Percentiles rank a stretch among this genome's conserved stretches.
Evolutionary conservation across 73 alveolate genomes (phyloP).

Genomic region (Uronychia setigera): DNA sequence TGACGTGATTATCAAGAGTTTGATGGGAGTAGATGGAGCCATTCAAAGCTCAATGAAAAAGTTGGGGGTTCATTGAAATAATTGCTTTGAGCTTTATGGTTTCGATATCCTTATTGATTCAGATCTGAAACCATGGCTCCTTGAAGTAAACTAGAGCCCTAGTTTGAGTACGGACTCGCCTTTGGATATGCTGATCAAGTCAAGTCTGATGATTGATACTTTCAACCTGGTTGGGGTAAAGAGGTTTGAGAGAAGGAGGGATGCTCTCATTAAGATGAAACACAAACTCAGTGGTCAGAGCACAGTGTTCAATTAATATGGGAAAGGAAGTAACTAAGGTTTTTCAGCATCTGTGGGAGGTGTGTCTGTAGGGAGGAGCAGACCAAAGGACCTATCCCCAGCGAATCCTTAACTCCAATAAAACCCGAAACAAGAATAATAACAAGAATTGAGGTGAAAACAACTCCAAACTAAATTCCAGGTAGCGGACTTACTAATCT

Average conservation of each 20-base stretch:
- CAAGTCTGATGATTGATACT: slow-evolving; percentile 76
- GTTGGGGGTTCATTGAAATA: slow-evolving; percentile 61
- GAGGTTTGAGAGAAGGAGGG: slow-evolving; percentile 61
- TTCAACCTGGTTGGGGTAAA: slow-evolving; percentile 80
- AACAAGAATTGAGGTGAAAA: too few relatives aligned
- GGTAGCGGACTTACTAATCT: too few relatives aligned
- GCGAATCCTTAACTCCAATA: too few relatives aligned
- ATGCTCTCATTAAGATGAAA: slow-evolving; percentile 34
- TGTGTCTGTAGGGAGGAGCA: too few relatives aligned
- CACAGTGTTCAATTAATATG: too few relatives aligned
- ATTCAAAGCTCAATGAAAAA: slow-evolving; percentile 57
- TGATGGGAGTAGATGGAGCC: slow-evolving; percentile 34
- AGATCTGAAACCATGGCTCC: slow-evolving; percentile 88
- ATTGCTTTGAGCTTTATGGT: slow-evolving; percentile 87
- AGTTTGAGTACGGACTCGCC: slow-evolving; percentile 83
- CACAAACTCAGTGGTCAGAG: slow-evolving; percentile 15
- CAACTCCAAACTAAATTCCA: too few relatives aligned
- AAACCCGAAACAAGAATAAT: too few relatives aligned
- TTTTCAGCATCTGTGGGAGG: too few relatives aligned
- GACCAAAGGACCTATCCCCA: too few relatives aligned
- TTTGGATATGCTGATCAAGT: slow-evolving; percentile 81
- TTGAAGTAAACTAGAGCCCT: slow-evolving; percentile 89
- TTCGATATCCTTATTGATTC: slow-evolving; percentile 84
- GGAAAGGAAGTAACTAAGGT: too few relatives aligned
- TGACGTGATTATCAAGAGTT: neutral